Percentiles rank a stretch among this genome's conserved stretches.
phyloP scores from a whole-genome alignment of 805 yeast species.

The Kurtzmaniella fragi region DNA sequence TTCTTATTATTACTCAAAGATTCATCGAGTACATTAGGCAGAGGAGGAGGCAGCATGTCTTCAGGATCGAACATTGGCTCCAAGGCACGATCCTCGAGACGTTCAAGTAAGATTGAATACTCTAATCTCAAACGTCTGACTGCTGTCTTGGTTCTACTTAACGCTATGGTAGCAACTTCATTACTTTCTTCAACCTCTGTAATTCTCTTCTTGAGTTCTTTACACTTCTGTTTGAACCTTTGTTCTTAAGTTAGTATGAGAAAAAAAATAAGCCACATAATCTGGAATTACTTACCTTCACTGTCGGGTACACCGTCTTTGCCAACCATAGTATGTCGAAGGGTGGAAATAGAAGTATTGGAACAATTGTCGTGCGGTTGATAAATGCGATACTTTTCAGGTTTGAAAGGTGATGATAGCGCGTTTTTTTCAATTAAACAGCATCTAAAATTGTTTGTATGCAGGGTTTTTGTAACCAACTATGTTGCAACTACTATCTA shows the following conservation, averaged over 20 bases:
- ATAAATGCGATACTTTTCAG: too few species aligned
- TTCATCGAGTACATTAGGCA: slow-evolving; percentile 31
- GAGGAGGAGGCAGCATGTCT: slow-evolving; percentile 39
- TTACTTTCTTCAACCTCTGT: slow-evolving; percentile 71
- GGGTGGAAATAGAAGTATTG: too few species aligned
- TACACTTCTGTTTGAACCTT: slow-evolving; percentile 58
- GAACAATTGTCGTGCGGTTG: too few species aligned
- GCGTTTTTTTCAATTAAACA: too few species aligned
- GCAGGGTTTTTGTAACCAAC: too few species aligned
- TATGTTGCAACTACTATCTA: too few species aligned
- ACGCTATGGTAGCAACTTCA: slow-evolving; percentile 68
- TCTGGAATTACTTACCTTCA: slow-evolving; percentile 29
- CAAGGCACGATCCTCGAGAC: slow-evolving; percentile 57
- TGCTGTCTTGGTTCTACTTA: slow-evolving; percentile 70
- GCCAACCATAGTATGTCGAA: neutral
- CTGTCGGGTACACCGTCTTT: slow-evolving; percentile 32
- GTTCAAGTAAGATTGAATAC: slow-evolving; percentile 72
- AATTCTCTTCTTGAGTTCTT: slow-evolving; percentile 64
- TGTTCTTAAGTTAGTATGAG: slow-evolving; percentile 19
- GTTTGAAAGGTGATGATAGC: too few species aligned
- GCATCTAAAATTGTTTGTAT: too few species aligned
- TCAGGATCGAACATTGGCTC: slow-evolving; percentile 19
- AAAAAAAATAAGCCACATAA: neutral
- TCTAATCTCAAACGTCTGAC: slow-evolving; percentile 79
- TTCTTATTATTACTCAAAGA: slow-evolving; percentile 18